Evolutionary conservation across 2,329 filamentous ascomycete species (phyloP).

Genomic region (Fusarium armeniacum): DNA sequence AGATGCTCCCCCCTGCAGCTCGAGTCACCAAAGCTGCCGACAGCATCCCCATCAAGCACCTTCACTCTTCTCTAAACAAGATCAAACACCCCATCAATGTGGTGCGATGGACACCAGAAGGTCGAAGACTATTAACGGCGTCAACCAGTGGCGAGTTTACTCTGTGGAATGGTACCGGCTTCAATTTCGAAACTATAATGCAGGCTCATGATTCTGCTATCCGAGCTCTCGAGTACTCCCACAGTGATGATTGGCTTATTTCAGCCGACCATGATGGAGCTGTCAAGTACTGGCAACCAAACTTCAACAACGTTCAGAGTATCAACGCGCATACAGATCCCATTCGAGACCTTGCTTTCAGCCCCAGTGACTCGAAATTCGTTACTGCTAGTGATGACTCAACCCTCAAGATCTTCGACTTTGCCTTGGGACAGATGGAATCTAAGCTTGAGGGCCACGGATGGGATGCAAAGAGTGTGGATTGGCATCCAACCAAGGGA

Average conservation of each 20-base stretch:
- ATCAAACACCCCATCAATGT: slow-evolving; percentile 98
- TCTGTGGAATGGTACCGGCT: slow-evolving; percentile 97
- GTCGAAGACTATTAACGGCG: slow-evolving; percentile 88
- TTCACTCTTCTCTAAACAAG: slow-evolving; percentile 98
- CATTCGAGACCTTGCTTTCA: slow-evolving; percentile 91
- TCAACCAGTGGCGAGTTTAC: slow-evolving; percentile 98
- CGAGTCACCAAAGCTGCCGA: slow-evolving; percentile 82
- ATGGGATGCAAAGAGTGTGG: slow-evolving; percentile 97
- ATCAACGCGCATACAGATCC: slow-evolving; percentile 92
- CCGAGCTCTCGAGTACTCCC: slow-evolving; percentile 86
- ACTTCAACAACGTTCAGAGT: slow-evolving; percentile 98
- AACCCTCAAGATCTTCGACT: slow-evolving; percentile 95
- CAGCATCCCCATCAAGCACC: slow-evolving; percentile 91
- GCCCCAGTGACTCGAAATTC: slow-evolving; percentile 94
- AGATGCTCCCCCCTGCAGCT: slow-evolving; percentile 91
- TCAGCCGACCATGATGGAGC: slow-evolving; percentile 95
- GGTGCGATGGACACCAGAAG: slow-evolving; percentile 97
- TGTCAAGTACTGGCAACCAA: slow-evolving; percentile 99
- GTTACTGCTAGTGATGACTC: slow-evolving; percentile 96
- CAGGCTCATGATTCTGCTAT: slow-evolving; percentile 94
- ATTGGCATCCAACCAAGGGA: slow-evolving; percentile 97
- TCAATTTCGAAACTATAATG: slow-evolving; percentile 99
- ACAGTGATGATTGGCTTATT: slow-evolving; percentile 96
- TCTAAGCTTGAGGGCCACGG: slow-evolving; percentile 90
- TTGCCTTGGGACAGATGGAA: slow-evolving; percentile 87